Base-by-base conservation (phyloP, 2,329 filamentous ascomycete genomes). In the Diaporthe vaccinii region DNA sequence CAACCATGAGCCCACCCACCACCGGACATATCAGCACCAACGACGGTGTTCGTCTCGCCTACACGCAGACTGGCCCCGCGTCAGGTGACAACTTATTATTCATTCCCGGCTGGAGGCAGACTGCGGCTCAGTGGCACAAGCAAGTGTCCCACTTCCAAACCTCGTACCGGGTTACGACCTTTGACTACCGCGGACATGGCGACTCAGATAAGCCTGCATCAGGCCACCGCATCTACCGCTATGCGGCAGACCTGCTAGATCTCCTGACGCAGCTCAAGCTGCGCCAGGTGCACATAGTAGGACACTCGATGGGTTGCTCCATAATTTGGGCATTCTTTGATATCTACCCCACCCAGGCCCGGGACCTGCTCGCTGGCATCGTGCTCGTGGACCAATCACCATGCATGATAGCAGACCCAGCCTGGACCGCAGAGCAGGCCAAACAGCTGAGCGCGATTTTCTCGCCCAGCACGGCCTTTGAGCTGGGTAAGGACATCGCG, bases 301-400 rank as follows among this genome's bases (percentile, higher is more conserved):
- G 79, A 1, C 83, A 84, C 75, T 84, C 82, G 0, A 84, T 84
- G 80, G 83, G 83, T 15, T 79, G 78, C n/a, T 79, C 79, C 1
- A 74, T 84, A 3, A 74, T 78, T 3, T 84, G 82, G 82, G 81
- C 82, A 1, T 80, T 80, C 73, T 83, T 81, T 80, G 81, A 83
- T 69, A 69, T 81, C 44, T 83, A 80, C 71, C 70, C 79, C 10
- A 77, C 69, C 31, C 69, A 79, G 28, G 73, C 77, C 46, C 80
- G 75, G 44, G 49, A 65, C 25, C 78, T 80, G 20, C 61, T 83
- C 51, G 25, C 53, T 22, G 79, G 78, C 39, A 73, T 84, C 22
- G 81, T 82, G 57, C 67, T 83, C 31, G 79, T 80, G 70, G 83
- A 84, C 74, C 79, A 84, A 62, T 75, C 80, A 0, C 69, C 81